These are phyloP conservation scores for Coriolopsis trogii DNA, from an alignment of 1,284 basidiomycete genomes.

Conservation along the genomic window DNA sequence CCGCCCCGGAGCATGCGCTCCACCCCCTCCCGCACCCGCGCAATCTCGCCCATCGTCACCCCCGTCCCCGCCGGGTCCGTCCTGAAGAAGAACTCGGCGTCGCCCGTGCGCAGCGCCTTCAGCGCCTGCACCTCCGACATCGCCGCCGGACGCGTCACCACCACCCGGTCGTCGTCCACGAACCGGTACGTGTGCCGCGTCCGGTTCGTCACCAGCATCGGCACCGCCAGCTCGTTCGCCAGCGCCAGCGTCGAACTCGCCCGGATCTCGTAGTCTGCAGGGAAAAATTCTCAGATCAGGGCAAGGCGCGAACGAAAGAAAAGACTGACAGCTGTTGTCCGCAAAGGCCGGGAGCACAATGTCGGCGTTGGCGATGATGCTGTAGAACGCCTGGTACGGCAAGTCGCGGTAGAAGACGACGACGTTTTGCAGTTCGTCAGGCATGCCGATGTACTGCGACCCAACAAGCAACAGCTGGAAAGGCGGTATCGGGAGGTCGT, in stretches of 20 bases:
- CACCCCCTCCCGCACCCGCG: constrained; percentile 14
- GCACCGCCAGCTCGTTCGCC: constrained; percentile 40
- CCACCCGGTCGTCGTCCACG: constrained; percentile 38
- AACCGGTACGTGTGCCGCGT: constrained; percentile 39
- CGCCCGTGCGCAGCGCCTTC: constrained; percentile 37
- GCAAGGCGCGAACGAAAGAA: background rate
- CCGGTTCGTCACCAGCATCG: constrained; percentile 39
- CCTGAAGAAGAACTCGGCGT: constrained; percentile 22
- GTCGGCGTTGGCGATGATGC: constrained; percentile 39
- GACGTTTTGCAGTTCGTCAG: constrained; percentile 36
- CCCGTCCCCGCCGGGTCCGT: constrained; percentile 22
- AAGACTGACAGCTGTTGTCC: constrained; percentile 25
- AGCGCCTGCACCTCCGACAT: constrained; percentile 40
- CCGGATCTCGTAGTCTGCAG: constrained; percentile 35
- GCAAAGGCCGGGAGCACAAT: constrained; percentile 42
- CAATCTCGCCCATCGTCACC: constrained; percentile 14
- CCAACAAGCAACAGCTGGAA: constrained; percentile 40
- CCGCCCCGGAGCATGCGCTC: constrained; percentile 23
- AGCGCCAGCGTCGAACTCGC: constrained; percentile 43
- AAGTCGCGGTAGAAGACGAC: constrained; percentile 36
- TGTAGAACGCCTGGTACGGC: constrained; percentile 38
- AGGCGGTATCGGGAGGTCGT: constrained; percentile 27
- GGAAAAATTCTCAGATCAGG: background rate
- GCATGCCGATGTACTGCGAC: constrained; percentile 37
- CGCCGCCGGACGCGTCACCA: constrained; percentile 40